Evolutionary conservation across 163 green algal species (phyloP).

Genomic region (Prototheca wickerhamii): DNA sequence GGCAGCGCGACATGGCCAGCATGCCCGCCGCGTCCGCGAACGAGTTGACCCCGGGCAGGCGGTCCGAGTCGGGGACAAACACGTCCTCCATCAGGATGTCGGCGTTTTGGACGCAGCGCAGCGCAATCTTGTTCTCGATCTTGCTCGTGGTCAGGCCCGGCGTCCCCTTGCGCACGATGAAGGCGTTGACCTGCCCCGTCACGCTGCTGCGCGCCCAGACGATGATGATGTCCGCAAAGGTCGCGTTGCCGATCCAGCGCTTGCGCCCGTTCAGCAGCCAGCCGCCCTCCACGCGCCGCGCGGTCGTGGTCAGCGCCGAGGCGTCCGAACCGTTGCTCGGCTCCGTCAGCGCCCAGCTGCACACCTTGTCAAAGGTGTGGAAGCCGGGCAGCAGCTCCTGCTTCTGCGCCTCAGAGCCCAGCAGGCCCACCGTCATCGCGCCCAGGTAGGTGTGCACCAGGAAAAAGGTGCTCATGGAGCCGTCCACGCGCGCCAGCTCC

Average conservation of each 20-base stretch:
- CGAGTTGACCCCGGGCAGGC: slow-evolving; percentile 72
- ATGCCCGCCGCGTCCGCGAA: slow-evolving; percentile 70
- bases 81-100: slow-evolving; percentile 71
- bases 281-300: slow-evolving; percentile 53
- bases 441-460: slow-evolving; percentile 84
- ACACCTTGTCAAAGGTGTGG: slow-evolving; percentile 49
- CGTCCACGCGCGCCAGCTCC: slow-evolving; percentile 83
- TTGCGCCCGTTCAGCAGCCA: slow-evolving; percentile 87
- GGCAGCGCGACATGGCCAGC: slow-evolving; percentile 76
- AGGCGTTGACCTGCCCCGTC: slow-evolving; percentile 76
- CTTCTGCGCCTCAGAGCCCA: slow-evolving; percentile 84
- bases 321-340: slow-evolving; percentile 83
- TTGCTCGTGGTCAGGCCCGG: slow-evolving; percentile 69
- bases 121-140: slow-evolving; percentile 94
- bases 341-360: slow-evolving; percentile 89
- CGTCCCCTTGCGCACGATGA: slow-evolving; percentile 86
- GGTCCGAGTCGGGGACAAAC: slow-evolving; percentile 78
- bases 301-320: slow-evolving; percentile 62
- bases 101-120: slow-evolving; percentile 91
- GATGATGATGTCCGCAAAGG: slow-evolving; percentile 76
- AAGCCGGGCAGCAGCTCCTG: slow-evolving; percentile 64
- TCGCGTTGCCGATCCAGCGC: slow-evolving; percentile 57
- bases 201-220: slow-evolving; percentile 75
- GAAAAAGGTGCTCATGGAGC: slow-evolving; percentile 79
- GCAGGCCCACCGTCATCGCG: slow-evolving; percentile 63